Evolutionary conservation across 2,329 filamentous ascomycete genomes (phyloP).

Genomic region (Verruconis gallopava): DNA sequence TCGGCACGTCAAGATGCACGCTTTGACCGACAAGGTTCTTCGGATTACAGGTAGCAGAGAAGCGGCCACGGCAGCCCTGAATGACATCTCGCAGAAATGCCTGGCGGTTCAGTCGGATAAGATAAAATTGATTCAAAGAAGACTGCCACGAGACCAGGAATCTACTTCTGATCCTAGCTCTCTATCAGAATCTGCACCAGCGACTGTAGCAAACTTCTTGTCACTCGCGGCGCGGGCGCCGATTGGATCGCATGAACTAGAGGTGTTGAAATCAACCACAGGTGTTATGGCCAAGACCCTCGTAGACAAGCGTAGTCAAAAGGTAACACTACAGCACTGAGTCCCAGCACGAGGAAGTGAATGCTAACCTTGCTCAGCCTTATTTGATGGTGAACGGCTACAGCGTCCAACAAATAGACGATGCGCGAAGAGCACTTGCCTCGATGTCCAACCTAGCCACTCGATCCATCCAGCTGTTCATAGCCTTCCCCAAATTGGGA

Average conservation of each 20-base stretch:
- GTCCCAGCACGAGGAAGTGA: too few relatives aligned
- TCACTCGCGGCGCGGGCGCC: neutral
- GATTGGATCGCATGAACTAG: neutral
- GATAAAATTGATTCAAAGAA: neutral
- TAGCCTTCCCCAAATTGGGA: neutral
- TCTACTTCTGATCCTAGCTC: too few relatives aligned
- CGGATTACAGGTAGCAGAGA: conserved; percentile 25
- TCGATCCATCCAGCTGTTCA: neutral
- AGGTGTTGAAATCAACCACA: neutral
- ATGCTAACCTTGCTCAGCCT: neutral
- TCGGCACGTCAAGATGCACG: conserved; percentile 20
- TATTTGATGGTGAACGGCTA: neutral
- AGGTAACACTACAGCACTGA: too few relatives aligned
- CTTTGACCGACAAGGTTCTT: conserved; percentile 17
- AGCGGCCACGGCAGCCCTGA: conserved; percentile 23
- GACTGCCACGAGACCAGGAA: neutral
- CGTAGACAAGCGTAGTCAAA: too few relatives aligned
- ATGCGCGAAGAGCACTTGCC: neutral
- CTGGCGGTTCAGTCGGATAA: neutral
- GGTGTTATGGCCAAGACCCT: neutral
- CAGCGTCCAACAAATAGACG: neutral
- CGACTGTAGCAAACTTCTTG: neutral
- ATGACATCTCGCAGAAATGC: conserved; percentile 19
- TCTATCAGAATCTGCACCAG: too few relatives aligned
- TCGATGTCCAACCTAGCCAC: neutral